Evolutionary conservation across 2,329 filamentous ascomycete species (phyloP), one percentile per base, ranked within the genome.

Genomic region (Fusarium zealandicum): DNA sequence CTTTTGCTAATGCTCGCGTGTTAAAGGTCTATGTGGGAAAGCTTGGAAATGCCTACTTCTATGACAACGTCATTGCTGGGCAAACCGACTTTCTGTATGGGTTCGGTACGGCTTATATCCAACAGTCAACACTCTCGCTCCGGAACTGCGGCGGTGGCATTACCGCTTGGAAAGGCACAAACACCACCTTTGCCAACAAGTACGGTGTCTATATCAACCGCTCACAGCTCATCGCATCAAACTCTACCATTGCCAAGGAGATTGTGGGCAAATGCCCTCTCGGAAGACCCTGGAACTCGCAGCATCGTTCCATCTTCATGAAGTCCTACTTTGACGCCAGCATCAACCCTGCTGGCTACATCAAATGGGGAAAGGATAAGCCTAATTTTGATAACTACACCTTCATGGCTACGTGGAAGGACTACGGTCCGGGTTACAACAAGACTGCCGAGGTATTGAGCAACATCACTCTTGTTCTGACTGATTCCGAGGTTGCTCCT

Each of bases 81-180:
- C 78, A 89, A 66, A 88, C 85, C 0, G 87, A 90, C 63, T 89
- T 89, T 72, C 73, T 89, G 16, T 89, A 88, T 65, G 86, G 85
- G 8, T 88, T 88, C 65, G 86, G 86, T 20, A 89, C 86, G 0
- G 77, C 82, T 4, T 89, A 82, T 78, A 76, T 88, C 33, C 77
- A 84, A 49, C 74, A 77, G 4, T 83, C 80, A 2, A 73, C 75
- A 0, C 70, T 90, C 2, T 73, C 76, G 0, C 76, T 89, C 11
- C 81, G 87, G 9, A 76, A 73, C 62, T 90, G 86, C 60, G 84
- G 85, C 4, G 87, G 87, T 13, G 87, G 86, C 10, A 83, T 90
- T 47, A 87, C 84, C 0, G 86, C 87, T 0, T 89, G 86, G 87
- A 89, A 89, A 65, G 70, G 76, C 3, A 72, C 82, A 0, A 88